phyloP scores from a whole-genome alignment of 2,329 filamentous ascomycete species.

The Didymella segeticola region DNA sequence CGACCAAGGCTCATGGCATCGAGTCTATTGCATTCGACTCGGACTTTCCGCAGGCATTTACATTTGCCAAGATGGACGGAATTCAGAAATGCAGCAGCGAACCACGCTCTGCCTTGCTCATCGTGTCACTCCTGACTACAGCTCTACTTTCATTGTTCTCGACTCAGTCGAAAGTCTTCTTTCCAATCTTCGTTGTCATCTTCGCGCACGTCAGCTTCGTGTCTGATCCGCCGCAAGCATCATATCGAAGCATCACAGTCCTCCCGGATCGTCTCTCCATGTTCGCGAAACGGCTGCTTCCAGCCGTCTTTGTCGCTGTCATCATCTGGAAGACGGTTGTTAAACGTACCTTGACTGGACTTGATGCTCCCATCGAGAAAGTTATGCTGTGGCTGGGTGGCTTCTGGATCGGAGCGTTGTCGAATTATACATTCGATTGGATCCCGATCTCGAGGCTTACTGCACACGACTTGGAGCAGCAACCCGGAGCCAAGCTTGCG shows the following conservation, averaged over 20 bases:
- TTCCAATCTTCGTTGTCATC: conserved; percentile 77
- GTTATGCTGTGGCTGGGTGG: conserved; percentile 86
- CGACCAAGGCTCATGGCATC: conserved; percentile 73
- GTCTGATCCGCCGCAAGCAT: conserved; percentile 78
- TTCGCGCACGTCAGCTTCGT: conserved; percentile 90
- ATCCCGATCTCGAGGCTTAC: conserved; percentile 92
- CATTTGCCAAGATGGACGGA: conserved; percentile 68
- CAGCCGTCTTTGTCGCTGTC: conserved; percentile 83
- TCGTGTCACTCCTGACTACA: conserved; percentile 78
- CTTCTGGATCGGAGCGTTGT: conserved; percentile 87
- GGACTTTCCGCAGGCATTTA: conserved; percentile 85
- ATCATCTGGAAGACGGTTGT: conserved; percentile 85
- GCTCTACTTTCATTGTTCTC: conserved; percentile 78
- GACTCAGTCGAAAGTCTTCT: conserved; percentile 77
- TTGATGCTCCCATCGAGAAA: conserved; percentile 86
- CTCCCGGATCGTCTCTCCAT: conserved; percentile 61
- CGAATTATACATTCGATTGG: conserved; percentile 92
- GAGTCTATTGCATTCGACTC: conserved; percentile 79
- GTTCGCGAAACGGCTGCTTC: conserved; percentile 80
- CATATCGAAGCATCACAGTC: conserved; percentile 51
- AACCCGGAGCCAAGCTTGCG: conserved; percentile 86
- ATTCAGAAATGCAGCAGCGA: conserved; percentile 71
- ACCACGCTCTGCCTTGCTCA: conserved; percentile 79
- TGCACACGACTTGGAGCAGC: conserved; percentile 82
- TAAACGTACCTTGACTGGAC: conserved; percentile 71